A percentile compares a stretch with the other conserved stretches of the same genome.
Evolutionary conservation across 805 yeast species (phyloP).

Genomic region (Grigorovia humatica): DNA sequence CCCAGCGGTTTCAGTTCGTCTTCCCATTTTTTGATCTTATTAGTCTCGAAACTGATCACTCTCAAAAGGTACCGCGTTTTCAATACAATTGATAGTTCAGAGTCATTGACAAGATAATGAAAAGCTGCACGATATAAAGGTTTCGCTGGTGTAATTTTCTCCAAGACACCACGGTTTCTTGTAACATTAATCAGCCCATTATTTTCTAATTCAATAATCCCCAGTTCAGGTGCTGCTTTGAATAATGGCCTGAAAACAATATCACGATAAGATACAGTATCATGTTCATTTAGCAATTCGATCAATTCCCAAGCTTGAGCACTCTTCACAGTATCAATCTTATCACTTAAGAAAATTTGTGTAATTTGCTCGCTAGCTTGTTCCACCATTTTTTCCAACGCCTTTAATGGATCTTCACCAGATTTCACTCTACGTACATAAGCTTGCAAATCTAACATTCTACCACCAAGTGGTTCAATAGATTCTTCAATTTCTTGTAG

Average conservation of each 20-base stretch:
- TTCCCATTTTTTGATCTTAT: slow-evolving; percentile 55
- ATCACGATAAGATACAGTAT: slow-evolving; percentile 39
- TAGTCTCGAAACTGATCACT: slow-evolving; percentile 48
- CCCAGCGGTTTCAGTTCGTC: slow-evolving; percentile 57
- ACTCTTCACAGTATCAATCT: slow-evolving; percentile 45
- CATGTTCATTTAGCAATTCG: slow-evolving; percentile 45
- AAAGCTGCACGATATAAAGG: slow-evolving; percentile 82
- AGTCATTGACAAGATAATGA: slow-evolving; percentile 47
- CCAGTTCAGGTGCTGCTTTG: slow-evolving; percentile 42
- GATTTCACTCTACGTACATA: slow-evolving; percentile 78
- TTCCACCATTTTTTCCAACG: slow-evolving; percentile 65
- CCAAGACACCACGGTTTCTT: slow-evolving; percentile 68
- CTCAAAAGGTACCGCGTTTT: slow-evolving; percentile 52
- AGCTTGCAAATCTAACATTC: slow-evolving; percentile 87
- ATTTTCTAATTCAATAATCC: slow-evolving; percentile 64
- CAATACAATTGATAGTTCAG: slow-evolving; percentile 44
- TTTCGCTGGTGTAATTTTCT: slow-evolving; percentile 62
- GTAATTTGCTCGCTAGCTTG: slow-evolving; percentile 85
- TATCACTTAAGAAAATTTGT: slow-evolving; percentile 55
- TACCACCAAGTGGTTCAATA: slow-evolving; percentile 78
- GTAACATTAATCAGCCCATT: slow-evolving; percentile 62
- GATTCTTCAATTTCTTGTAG: slow-evolving; percentile 39
- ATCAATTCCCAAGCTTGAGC: slow-evolving; percentile 87
- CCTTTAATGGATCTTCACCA: slow-evolving; percentile 75
- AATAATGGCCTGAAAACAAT: slow-evolving; percentile 50